Evolutionary conservation across 768 basidiomycete genomes (phyloP).

Genomic region (Tulasnella sp.): DNA sequence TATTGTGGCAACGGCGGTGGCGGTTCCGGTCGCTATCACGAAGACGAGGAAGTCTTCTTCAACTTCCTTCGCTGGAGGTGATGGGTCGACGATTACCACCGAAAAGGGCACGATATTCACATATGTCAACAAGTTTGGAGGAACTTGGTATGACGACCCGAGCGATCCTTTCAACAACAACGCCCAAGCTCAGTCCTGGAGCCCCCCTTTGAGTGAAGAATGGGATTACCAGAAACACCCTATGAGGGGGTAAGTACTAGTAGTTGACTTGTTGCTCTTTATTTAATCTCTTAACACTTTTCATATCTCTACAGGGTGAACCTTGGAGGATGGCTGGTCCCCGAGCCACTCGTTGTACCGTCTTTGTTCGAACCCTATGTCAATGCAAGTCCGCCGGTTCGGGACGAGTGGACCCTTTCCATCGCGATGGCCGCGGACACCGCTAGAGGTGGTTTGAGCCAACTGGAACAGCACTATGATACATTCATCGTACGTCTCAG

Average conservation of each 20-base stretch:
- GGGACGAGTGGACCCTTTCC: slow-evolving; percentile 80
- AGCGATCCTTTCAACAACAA: slow-evolving; percentile 80
- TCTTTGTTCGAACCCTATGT: slow-evolving; percentile 69
- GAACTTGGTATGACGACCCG: slow-evolving; percentile 82
- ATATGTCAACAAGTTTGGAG: slow-evolving; percentile 80
- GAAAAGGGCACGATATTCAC: slow-evolving; percentile 81
- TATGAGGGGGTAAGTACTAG: slow-evolving; percentile 66
- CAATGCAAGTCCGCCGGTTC: slow-evolving; percentile 48
- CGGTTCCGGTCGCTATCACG: slow-evolving; percentile 63
- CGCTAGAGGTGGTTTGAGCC: slow-evolving; percentile 46
- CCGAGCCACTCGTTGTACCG: slow-evolving; percentile 50
- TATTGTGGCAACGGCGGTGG: slow-evolving; percentile 55
- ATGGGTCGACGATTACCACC: slow-evolving; percentile 69
- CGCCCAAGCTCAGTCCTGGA: slow-evolving; percentile 77
- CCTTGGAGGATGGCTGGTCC: slow-evolving; percentile 85
- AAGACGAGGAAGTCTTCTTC: slow-evolving; percentile 45
- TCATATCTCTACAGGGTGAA: slow-evolving; percentile 63
- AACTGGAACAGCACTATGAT: slow-evolving; percentile 82
- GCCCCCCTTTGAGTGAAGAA: slow-evolving; percentile 75
- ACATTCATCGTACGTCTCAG: slow-evolving; percentile 75
- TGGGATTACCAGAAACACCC: slow-evolving; percentile 73
- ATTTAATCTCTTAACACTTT: background rate
- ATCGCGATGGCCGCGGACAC: slow-evolving; percentile 65
- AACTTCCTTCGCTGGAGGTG: slow-evolving; percentile 51
- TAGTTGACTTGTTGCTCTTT: slow-evolving; percentile 5